These are phyloP conservation scores for Pseudisothecium myosuroides DNA, from an alignment of 225 moss, liverwort and hornwort genomes.

Conservation along the genomic window DNA sequence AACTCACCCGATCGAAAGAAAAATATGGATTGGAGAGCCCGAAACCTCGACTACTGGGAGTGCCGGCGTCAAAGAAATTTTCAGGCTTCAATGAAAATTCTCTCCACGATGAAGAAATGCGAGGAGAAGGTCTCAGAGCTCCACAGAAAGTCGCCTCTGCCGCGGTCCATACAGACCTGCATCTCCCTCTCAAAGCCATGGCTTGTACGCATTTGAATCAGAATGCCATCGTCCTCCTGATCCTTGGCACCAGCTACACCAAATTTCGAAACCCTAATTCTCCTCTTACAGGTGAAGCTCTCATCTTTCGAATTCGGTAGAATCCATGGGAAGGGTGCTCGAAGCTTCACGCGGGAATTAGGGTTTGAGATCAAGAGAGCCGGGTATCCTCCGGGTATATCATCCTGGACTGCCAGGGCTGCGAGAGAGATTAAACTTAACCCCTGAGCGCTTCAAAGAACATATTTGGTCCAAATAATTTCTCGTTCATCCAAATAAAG, in stretches of 20 bases:
- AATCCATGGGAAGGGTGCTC: background rate
- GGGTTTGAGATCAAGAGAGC: background rate
- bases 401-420: background rate
- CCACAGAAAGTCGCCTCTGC: background rate
- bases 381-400: background rate
- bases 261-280: background rate
- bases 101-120: background rate
- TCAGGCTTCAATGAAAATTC: background rate
- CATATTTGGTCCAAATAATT: background rate
- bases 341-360: background rate
- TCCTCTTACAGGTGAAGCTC: background rate
- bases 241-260: background rate
- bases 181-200: slow-evolving; percentile 19
- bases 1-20: background rate
- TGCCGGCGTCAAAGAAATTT: background rate
- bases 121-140: background rate
- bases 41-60: background rate
- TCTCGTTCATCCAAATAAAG: background rate
- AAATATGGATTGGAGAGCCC: background rate
- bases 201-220: background rate
- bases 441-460: background rate
- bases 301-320: background rate
- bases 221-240: background rate
- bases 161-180: background rate
- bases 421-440: background rate